phyloP scores from a whole-genome alignment of 371 early-diverging fungal genomes.

The Mucor piriformis region DNA sequence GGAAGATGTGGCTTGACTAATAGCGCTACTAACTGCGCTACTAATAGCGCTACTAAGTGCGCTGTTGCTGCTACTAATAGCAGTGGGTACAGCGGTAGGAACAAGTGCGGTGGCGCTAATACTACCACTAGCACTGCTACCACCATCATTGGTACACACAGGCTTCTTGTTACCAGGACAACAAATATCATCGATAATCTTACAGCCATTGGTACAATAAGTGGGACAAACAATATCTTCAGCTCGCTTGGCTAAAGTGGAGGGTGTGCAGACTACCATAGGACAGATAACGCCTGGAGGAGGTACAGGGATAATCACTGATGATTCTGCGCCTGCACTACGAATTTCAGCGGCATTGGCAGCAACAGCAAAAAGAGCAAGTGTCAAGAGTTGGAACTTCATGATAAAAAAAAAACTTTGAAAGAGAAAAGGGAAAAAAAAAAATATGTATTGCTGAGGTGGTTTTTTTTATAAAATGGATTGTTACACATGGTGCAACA shows the following conservation, averaged over 20 bases:
- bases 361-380: not conserved
- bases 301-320: not conserved
- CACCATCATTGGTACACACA: no score
- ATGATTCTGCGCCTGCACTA: not conserved
- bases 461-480: not conserved
- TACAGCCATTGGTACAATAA: conserved; percentile 10
- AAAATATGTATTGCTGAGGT: not conserved
- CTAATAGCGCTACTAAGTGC: not conserved
- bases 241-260: not conserved
- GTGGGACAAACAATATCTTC: conserved; percentile 12
- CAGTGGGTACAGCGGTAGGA: not conserved
- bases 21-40: not conserved
- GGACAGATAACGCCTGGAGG: conserved; percentile 19
- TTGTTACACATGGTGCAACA: not conserved
- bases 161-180: conserved; percentile 28
- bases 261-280: conserved; percentile 22
- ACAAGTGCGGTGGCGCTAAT: no score
- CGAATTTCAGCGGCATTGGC: not conserved
- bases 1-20: not conserved
- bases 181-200: conserved; percentile 24
- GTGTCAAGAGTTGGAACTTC: not conserved
- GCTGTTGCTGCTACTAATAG: no score
- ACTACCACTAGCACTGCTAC: not conserved
- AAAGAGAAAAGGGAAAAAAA: not conserved
- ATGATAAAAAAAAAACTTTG: not conserved